A percentile compares a stretch with the other conserved stretches of the same genome.
Conservation (phyloP, 2,329 filamentous ascomycete species). For the Aspergillus sp. region DNA sequence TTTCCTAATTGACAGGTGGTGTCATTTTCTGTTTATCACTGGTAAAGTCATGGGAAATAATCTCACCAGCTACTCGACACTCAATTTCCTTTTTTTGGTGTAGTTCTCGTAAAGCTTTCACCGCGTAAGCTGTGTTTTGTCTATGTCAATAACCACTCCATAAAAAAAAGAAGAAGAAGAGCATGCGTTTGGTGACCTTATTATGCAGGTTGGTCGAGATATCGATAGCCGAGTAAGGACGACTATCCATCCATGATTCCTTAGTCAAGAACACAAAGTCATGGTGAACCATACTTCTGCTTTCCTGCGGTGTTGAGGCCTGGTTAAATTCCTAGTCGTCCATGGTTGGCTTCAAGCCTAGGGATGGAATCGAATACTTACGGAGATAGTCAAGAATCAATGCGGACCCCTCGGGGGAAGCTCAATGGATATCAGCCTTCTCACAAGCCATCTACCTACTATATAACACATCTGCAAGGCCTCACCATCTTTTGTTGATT, state of each 20-base stretch:
- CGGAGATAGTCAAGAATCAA: conserved; percentile 53
- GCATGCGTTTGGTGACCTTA: conserved; percentile 55
- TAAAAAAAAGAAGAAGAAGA: no score
- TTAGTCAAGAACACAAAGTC: conserved; percentile 5
- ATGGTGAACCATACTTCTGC: conserved; percentile 43
- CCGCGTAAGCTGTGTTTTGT: conserved; percentile 49
- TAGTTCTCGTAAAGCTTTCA: conserved; percentile 63
- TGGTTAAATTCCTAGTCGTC: not conserved
- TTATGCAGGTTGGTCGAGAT: conserved; percentile 63
- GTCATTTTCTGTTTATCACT: not conserved
- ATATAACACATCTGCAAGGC: not conserved
- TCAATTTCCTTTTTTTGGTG: conserved; percentile 61
- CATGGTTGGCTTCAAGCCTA: not conserved
- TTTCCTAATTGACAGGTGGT: conserved; percentile 49
- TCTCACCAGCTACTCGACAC: conserved; percentile 53
- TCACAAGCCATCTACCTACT: not conserved
- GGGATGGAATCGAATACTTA: conserved; percentile 31
- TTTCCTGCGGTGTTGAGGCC: conserved; percentile 35
- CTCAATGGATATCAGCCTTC: conserved; percentile 10
- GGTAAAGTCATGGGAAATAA: not conserved
- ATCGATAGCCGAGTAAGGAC: conserved; percentile 58
- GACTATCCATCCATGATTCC: conserved; percentile 35
- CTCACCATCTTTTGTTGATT: conserved; percentile 33
- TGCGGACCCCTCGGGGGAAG: conserved; percentile 32
- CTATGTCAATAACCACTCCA: not conserved